Conservation (phyloP, 176 grass and related monocot genomes). For the Oryza glaberrima region DNA sequence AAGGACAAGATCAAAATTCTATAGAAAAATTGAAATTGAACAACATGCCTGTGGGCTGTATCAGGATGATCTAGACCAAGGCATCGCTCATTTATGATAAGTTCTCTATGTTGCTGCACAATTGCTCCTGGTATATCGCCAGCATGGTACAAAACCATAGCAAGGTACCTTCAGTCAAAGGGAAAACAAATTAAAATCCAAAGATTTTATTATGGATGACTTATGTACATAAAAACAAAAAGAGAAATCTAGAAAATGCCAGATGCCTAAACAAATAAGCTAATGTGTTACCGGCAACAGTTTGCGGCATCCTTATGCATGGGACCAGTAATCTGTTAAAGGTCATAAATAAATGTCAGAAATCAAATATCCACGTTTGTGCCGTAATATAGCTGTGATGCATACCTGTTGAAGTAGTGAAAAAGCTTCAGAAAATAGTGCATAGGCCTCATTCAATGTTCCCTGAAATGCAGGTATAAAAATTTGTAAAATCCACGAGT, state of each 20-base stretch:
- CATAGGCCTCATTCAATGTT: slow-evolving; percentile 85
- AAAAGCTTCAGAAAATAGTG: slow-evolving; percentile 95
- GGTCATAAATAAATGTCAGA: slow-evolving; percentile 30
- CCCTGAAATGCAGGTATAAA: slow-evolving; percentile 67
- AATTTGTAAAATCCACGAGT: slow-evolving; percentile 12
- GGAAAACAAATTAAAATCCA: slow-evolving; percentile 1
- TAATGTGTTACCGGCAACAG: slow-evolving; percentile 78
- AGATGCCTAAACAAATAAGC: slow-evolving; percentile 20
- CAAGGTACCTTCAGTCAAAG: slow-evolving; percentile 73
- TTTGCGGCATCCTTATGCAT: slow-evolving; percentile 97
- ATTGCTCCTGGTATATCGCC: slow-evolving; percentile 88
- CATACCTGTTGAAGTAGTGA: slow-evolving; percentile 94
- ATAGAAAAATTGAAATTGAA: neutral
- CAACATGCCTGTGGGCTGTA: slow-evolving; percentile 89
- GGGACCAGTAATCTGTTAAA: slow-evolving; percentile 86
- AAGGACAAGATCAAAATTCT: neutral
- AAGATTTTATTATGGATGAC: neutral
- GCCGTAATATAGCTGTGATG: neutral
- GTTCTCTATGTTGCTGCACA: slow-evolving; percentile 94
- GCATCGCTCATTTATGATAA: slow-evolving; percentile 97
- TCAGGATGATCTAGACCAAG: slow-evolving; percentile 98
- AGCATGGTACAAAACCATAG: slow-evolving; percentile 96
- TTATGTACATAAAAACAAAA: slow-evolving; percentile 11
- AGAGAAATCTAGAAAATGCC: neutral
- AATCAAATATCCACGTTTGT: slow-evolving; percentile 16